phyloP scores from a whole-genome alignment of 352 stramenopile species.

The Globisporangium orthogonon region DNA sequence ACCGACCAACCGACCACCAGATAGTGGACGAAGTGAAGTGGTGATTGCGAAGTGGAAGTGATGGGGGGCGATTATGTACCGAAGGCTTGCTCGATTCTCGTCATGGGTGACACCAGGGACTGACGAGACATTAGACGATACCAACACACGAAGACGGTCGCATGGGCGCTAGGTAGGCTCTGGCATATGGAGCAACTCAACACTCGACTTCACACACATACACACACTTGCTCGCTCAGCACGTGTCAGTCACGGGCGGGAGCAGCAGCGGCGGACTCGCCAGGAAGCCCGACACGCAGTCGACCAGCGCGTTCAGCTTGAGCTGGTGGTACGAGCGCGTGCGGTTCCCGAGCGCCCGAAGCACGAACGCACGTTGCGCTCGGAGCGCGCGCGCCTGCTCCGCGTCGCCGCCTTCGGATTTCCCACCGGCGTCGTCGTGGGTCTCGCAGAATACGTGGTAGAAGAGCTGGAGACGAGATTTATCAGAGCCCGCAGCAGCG shows the following conservation, averaged over 20 bases:
- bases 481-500: not conserved
- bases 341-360: not conserved
- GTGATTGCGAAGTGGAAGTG: no score
- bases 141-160: no score
- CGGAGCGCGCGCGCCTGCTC: not conserved
- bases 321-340: conserved; percentile 9
- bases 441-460: conserved; percentile 1
- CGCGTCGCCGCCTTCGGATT: not conserved
- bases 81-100: no score
- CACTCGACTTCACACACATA: no score
- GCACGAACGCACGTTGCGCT: conserved; percentile 1
- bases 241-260: not conserved
- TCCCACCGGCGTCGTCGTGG: not conserved
- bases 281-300: not conserved
- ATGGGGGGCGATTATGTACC: no score
- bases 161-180: no score
- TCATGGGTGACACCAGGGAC: no score
- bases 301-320: conserved; percentile 5
- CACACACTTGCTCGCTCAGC: not conserved
- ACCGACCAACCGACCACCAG: no score
- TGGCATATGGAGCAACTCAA: no score
- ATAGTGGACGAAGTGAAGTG: not conserved
- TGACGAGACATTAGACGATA: no score
- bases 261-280: not conserved
- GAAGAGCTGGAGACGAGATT: not conserved